Evolutionary conservation across 2,329 filamentous ascomycete species (phyloP).

Genomic region (Colletotrichum eleusines): DNA sequence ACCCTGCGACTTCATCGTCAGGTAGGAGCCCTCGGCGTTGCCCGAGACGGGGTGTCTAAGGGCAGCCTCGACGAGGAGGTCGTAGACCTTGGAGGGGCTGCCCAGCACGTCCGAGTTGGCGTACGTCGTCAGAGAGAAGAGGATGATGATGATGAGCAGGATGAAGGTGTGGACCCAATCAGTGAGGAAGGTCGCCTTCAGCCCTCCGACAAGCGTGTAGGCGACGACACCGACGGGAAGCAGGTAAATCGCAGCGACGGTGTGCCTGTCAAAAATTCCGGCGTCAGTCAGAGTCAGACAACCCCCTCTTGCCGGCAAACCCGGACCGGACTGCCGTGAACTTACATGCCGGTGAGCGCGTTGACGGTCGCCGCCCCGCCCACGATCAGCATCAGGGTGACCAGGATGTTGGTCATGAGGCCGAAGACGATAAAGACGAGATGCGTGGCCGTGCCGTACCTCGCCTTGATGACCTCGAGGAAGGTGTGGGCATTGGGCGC

Average conservation of each 20-base stretch:
- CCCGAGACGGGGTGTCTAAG: slow-evolving; percentile 77
- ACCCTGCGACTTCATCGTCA: slow-evolving; percentile 82
- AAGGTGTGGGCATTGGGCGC: slow-evolving; percentile 84
- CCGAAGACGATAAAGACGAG: slow-evolving; percentile 81
- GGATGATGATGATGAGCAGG: slow-evolving; percentile 80
- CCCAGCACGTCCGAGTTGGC: slow-evolving; percentile 65
- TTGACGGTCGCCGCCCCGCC: slow-evolving; percentile 78
- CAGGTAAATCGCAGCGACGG: slow-evolving; percentile 83
- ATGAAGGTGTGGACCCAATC: slow-evolving; percentile 84
- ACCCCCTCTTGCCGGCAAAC: neutral
- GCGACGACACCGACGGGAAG: slow-evolving; percentile 82
- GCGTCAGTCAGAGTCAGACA: slow-evolving; percentile 1
- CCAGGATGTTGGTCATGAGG: slow-evolving; percentile 80
- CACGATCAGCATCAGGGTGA: slow-evolving; percentile 83
- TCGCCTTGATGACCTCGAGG: slow-evolving; percentile 79
- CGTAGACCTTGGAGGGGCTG: slow-evolving; percentile 74
- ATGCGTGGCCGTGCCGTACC: slow-evolving; percentile 76
- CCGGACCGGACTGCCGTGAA: neutral
- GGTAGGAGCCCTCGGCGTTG: slow-evolving; percentile 80
- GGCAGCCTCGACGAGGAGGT: slow-evolving; percentile 75
- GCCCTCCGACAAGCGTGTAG: slow-evolving; percentile 76
- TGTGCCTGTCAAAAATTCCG: slow-evolving; percentile 19
- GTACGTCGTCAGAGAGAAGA: slow-evolving; percentile 82
- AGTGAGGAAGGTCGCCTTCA: slow-evolving; percentile 83
- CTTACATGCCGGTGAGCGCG: slow-evolving; percentile 53